These are phyloP conservation scores for Phyllachora maydis DNA, from an alignment of 2,329 filamentous ascomycete genomes.

Conservation along the genomic window DNA sequence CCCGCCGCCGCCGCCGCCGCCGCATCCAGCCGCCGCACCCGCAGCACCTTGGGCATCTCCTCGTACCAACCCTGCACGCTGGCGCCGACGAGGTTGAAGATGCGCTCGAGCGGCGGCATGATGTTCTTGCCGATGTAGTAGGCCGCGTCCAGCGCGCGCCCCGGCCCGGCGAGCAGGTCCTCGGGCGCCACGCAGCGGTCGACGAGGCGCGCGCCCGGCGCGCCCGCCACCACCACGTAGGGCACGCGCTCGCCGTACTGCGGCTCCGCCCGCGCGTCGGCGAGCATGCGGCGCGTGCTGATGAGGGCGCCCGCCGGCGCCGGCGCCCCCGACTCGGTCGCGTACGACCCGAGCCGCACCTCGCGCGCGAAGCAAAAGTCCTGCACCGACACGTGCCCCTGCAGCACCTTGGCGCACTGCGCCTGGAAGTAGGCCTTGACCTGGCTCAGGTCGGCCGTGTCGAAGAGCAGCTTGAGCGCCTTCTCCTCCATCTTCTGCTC, in stretches of 20 bases:
- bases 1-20: constrained; percentile 10
- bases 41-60: constrained; percentile 84
- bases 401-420: constrained; percentile 86
- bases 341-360: constrained; percentile 78
- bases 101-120: constrained; percentile 84
- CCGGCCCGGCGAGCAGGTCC: constrained; percentile 52
- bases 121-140: constrained; percentile 96
- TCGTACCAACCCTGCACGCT: constrained; percentile 86
- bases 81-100: constrained; percentile 89
- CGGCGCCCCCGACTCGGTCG: constrained; percentile 24
- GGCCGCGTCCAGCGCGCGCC: constrained; percentile 71
- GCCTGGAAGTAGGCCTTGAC: constrained; percentile 80
- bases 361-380: constrained; percentile 94
- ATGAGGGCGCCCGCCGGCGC: constrained; percentile 79
- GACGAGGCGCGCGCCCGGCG: constrained; percentile 64
- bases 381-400: constrained; percentile 68
- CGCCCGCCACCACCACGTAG: constrained; percentile 81
- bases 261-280: constrained; percentile 70
- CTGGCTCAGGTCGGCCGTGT: constrained; percentile 70
- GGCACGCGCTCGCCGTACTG: constrained; percentile 92
- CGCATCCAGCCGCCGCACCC: constrained; percentile 41
- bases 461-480: constrained; percentile 71
- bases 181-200: constrained; percentile 86
- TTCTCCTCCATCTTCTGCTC: constrained; percentile 96
- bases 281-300: constrained; percentile 67